Percentiles rank a stretch among this genome's conserved stretches.
phyloP scores from a whole-genome alignment of 306 rosid genomes.

The Gleditsia sinensis region DNA sequence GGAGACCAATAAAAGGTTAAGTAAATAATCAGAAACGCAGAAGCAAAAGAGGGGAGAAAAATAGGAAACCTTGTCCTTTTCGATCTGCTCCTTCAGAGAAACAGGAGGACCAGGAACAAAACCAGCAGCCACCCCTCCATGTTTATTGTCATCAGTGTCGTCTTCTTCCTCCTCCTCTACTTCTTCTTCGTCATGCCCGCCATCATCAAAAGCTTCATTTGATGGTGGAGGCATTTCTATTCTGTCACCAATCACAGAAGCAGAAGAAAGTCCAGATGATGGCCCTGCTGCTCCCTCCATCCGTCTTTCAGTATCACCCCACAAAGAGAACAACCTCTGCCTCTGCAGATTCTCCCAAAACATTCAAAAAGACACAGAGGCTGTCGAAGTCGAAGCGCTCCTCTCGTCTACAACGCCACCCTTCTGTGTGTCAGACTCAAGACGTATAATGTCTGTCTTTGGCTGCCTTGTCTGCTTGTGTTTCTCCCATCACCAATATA shows the following conservation, averaged over 20 bases:
- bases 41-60: neutral
- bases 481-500: too few species aligned
- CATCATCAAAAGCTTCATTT: constrained; percentile 36
- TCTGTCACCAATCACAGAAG: constrained; percentile 41
- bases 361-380: neutral
- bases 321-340: neutral
- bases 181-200: constrained; percentile 42
- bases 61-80: constrained; percentile 72
- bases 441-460: too few species aligned
- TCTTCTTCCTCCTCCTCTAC: constrained; percentile 38
- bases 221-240: constrained; percentile 46
- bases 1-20: constrained; percentile 3
- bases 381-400: neutral
- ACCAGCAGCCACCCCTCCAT: constrained; percentile 33
- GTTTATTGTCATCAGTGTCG: constrained; percentile 26
- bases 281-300: constrained; percentile 70
- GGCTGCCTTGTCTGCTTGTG: neutral
- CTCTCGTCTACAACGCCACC: too few species aligned
- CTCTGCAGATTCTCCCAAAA: neutral
- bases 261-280: constrained; percentile 42
- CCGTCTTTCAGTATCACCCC: constrained; percentile 39
- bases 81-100: constrained; percentile 96
- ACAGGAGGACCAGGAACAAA: constrained; percentile 88
- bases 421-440: too few species aligned
- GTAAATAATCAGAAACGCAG: neutral